Evolutionary conservation across 2,329 filamentous ascomycete species (phyloP), one percentile per base, ranked within the genome.

Genomic region (Cryphonectria naterciae): DNA sequence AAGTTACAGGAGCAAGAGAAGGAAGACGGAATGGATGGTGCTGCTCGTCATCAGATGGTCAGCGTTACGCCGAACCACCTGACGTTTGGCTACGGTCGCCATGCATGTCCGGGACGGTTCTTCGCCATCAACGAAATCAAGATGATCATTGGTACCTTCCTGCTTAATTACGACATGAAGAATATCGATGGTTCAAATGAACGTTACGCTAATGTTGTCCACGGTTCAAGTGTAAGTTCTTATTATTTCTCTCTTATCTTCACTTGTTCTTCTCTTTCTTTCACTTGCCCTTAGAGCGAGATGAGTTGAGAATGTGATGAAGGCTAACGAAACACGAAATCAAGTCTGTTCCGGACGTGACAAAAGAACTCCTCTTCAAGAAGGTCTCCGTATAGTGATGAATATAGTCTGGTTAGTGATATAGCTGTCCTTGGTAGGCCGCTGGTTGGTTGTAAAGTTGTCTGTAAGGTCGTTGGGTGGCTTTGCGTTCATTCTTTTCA

Each of bases 41-140:
- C 46, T 49, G 46, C 46, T n/a, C 46, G 46, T n/a, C 46, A 79
- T 74, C 81, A 82, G 72, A 81, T 81, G 67, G 78, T 77, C 28
- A 77, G 75, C 25, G 74, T 77, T 32, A 78, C 74, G 32, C 76
- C 76, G 72, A 76, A 78, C 65, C 75, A 77, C 70, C 75, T 78
- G 73, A 72, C 72, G 62, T 82, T 81, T 67, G 79, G 80, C 2
- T 78, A 77, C 69, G 80, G 80, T 11, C 74, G 75, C 2, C 79
- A 81, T 67, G 78, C 80, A 2, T 79, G 77, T 60, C 77, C 77
- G 7, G 77, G 77, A 0, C 65, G 77, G 6, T 78, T 77, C 70
- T 77, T 78, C 71, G 77, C 75, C 1, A 72, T 69, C 13, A 74
- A 74, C 41, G 73, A 76, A 69, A 75, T 77, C 39, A 76, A 77